A percentile compares a stretch with the other conserved stretches of the same genome.
These are phyloP conservation scores for Hansenula sp. DNA, from an alignment of 1,139 yeast genomes.

Conservation along the genomic window DNA sequence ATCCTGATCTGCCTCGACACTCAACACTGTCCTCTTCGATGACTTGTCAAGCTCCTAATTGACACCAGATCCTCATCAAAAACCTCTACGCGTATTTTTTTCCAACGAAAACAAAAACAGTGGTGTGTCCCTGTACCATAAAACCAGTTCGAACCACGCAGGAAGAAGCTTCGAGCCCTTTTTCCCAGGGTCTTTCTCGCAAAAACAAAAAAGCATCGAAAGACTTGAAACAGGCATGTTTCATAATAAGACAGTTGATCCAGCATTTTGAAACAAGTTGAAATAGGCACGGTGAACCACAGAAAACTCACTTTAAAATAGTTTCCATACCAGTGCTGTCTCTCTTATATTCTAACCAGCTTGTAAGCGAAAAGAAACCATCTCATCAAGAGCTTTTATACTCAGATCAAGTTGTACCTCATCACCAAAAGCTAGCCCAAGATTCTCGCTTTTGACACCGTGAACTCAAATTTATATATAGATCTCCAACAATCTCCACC, in stretches of 20 bases:
- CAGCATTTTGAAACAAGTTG: background rate
- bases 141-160: background rate
- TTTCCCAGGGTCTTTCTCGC: background rate
- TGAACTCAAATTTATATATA: too few species aligned
- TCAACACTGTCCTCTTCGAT: too few species aligned
- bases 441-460: too few species aligned
- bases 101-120: background rate
- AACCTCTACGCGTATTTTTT: constrained; percentile 1
- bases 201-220: background rate
- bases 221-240: constrained; percentile 1
- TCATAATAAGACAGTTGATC: background rate
- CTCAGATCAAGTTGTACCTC: background rate
- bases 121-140: background rate
- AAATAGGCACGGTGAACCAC: background rate
- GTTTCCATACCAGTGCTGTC: too few species aligned
- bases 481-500: background rate
- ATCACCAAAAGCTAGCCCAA: too few species aligned
- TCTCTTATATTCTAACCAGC: too few species aligned
- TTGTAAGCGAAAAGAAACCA: too few species aligned
- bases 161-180: background rate
- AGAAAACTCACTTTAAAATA: too few species aligned
- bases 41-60: background rate
- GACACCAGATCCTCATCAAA: background rate
- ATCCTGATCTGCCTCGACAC: background rate
- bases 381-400: too few species aligned